Evolutionary conservation across 108 stramenopile species (phyloP), one percentile per base, ranked within the genome.

Genomic region (Stephanodiscus minutulus): DNA sequence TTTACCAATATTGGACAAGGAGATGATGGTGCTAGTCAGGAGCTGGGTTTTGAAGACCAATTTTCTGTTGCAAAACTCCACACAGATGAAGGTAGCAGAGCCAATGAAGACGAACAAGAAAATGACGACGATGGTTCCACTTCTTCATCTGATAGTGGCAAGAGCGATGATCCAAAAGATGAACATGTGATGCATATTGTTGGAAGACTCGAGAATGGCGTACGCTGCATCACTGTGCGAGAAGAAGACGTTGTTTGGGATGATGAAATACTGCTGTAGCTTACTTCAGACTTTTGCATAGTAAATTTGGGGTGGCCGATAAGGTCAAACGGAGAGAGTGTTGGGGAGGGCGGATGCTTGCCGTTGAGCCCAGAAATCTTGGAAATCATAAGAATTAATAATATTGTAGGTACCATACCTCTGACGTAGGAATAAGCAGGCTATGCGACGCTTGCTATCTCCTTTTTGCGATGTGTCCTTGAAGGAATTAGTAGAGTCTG

Each of bases 121-220:
- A 75, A 64, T 24, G 64, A 80, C 22, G 86, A 87, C 54, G 79
- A 87, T 21, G 56, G 50, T 9, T 91, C 90, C 20, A 74, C 83
- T 28, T 82, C 77, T 37, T 91, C 90, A 2, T 84, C 82, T 10
- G 90, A 88, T 50, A 86, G 84, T 48, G 69, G 81, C n/a, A 80
- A 87, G 33, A 78, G 83, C 22, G 73, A 81, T 41, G 57, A 54
- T 39, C 35, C 68, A 21, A 56, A 64, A 25, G 87, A 91, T 64
- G 65, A 54, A 2, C 73, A 82, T 62, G 76, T 81, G 8, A 85
- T 87, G 87, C 64, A 70, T 20, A 82, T 91, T 18, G 69, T 86
- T 29, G 86, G 83, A 12, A 63, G 72, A 27, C 54, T 44, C 11
- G 74, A 72, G 52, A 91, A 83, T 64, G 86, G 87, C 15, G 56